These are phyloP conservation scores for Penicillium paxilli DNA, from an alignment of 495 filamentous ascomycete genomes.

Conservation along the genomic window DNA sequence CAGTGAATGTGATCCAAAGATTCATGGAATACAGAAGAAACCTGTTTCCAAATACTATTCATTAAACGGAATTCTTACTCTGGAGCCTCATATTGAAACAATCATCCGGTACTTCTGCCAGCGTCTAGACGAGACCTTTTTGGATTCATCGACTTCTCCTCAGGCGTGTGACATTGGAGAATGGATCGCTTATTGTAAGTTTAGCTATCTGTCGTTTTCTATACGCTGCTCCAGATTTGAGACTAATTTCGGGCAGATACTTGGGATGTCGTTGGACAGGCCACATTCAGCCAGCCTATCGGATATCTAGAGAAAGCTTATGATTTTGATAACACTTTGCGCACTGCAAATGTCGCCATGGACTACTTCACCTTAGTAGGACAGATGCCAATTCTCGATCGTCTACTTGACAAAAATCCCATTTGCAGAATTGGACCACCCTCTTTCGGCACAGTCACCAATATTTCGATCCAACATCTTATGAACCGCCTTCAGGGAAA, in stretches of 20 bases:
- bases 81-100: constrained; percentile 35
- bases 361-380: constrained; percentile 37
- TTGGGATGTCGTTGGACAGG: constrained; percentile 35
- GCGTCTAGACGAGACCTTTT: constrained; percentile 33
- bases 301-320: constrained; percentile 38
- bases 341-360: constrained; percentile 14
- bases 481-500: constrained; percentile 17
- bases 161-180: constrained; percentile 28
- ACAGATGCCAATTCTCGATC: constrained; percentile 65
- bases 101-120: constrained; percentile 31
- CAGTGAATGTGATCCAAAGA: constrained; percentile 25
- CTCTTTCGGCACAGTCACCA: constrained; percentile 19
- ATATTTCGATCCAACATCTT: constrained; percentile 25
- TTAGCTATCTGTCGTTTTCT: too few species aligned
- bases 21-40: constrained; percentile 31
- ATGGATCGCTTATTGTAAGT: constrained; percentile 33
- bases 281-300: constrained; percentile 35
- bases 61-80: constrained; percentile 22
- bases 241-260: constrained; percentile 20
- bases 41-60: constrained; percentile 40
- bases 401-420: constrained; percentile 60
- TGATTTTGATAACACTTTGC: constrained; percentile 29
- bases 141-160: constrained; percentile 12
- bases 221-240: neutral
- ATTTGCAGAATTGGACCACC: constrained; percentile 24